phyloP scores from a whole-genome alignment of 257 asterid species.

The Knoxia roxburghii region DNA sequence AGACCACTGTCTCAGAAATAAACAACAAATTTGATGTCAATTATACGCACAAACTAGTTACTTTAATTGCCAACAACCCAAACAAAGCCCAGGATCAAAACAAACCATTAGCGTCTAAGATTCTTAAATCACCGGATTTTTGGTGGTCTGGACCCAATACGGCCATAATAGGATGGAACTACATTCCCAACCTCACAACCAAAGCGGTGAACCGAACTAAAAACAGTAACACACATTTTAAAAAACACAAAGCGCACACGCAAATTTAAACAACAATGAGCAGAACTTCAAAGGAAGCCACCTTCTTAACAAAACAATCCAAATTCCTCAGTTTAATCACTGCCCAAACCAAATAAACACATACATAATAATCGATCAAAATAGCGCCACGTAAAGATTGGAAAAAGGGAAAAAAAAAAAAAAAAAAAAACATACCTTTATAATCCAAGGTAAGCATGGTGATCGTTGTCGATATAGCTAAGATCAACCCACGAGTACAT shows the following conservation, averaged over 20 bases:
- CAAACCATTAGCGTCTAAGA: no score
- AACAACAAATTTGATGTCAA: neutral
- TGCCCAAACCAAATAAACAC: neutral
- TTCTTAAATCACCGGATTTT: no score
- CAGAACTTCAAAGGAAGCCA: neutral
- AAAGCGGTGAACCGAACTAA: neutral
- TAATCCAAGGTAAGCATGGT: conserved; percentile 58
- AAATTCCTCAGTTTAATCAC: conserved; percentile 4
- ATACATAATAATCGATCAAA: neutral
- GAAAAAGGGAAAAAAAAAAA: neutral
- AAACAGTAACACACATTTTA: neutral
- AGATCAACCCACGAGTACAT: conserved; percentile 76
- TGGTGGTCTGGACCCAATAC: neutral
- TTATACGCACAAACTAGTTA: no score
- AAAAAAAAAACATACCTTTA: conserved; percentile 37
- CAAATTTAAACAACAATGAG: neutral
- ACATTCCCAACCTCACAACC: neutral
- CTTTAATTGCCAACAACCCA: no score
- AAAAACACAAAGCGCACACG: neutral
- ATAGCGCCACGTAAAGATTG: neutral
- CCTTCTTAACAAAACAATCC: neutral
- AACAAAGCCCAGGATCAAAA: no score
- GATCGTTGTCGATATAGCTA: conserved; percentile 37
- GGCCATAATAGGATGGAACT: neutral
- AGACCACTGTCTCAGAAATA: neutral